Evolutionary conservation across 2,329 filamentous ascomycete species (phyloP), one percentile per base, ranked within the genome.

Genomic region (Cryphonectria naterciae): DNA sequence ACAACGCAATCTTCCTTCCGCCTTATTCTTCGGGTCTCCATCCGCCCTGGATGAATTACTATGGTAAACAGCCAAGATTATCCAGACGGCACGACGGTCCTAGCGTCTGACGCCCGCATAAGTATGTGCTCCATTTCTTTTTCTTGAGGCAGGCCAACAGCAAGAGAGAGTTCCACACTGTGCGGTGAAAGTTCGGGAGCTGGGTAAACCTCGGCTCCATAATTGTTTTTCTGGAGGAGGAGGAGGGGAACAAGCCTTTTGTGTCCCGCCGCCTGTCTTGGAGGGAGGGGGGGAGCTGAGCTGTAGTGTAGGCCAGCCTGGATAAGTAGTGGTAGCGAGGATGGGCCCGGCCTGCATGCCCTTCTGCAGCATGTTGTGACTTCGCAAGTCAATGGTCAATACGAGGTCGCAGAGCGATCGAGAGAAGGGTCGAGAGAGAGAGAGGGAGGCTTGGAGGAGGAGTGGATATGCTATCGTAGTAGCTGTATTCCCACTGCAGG

Each of bases 151-250:
- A 62, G 17, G 60, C 60, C 60, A 41, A 17, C 17, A 41, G 35
- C 60, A 4, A 62, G 58, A 39, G 25, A 67, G 37, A 32, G 66
- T 54, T 25, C 19, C 37, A 61, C 65, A 32, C 15, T 11, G 28
- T 17, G 6, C 72, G 70, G 73, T 65, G 49, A 25, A 73, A 67
- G 64, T 66, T 68, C 73, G 73, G 73, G 15, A 41, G 58, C 61
- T 64, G 61, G 54, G 54, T 58, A 58, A 58, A 58, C 54, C 54
- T 72, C 72, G 72, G 72, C 41, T 66, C 62, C 49, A 65, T 11
- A 32, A 32, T 58, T 32, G 8, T 28, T 56, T 56, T 56, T 28
- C n/a, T 54, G 43, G 43, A 22, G 43, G 43, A 46, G 43, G 43
- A 22, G 43, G 43, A 46, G 43, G 43, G 43, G 43, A 52, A n/a